Evolutionary conservation across 2,329 filamentous ascomycete genomes (phyloP).

Genomic region (Cordyceps farinosa): DNA sequence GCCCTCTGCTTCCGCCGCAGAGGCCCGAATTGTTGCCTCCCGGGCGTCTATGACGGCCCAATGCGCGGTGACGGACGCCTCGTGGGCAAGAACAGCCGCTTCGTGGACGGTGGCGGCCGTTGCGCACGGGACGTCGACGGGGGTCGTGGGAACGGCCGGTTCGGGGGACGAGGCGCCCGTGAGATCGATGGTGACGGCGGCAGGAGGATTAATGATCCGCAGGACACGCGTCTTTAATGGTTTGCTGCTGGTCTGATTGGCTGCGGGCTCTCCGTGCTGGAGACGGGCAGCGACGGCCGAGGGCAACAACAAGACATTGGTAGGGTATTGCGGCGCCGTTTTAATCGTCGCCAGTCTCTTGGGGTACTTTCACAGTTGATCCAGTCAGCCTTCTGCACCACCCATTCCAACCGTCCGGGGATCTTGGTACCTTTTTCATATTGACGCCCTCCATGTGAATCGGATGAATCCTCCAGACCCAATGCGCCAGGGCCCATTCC

Average conservation of each 20-base stretch:
- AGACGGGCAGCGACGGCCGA: no score
- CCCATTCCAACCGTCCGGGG: background rate
- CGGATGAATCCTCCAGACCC: background rate
- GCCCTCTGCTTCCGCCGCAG: background rate
- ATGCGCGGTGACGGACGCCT: background rate
- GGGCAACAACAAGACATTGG: no score
- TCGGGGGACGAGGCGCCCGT: background rate
- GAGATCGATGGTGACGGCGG: background rate
- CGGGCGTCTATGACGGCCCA: background rate
- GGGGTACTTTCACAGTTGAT: no score
- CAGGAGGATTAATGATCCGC: no score
- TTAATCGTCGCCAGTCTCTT: no score
- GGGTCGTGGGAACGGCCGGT: background rate
- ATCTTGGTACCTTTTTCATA: background rate
- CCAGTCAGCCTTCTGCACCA: background rate
- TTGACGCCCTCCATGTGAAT: background rate
- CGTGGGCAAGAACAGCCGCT: background rate
- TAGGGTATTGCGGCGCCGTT: no score
- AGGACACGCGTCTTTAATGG: no score
- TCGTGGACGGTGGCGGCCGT: background rate
- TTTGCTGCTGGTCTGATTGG: background rate
- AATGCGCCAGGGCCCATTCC: background rate
- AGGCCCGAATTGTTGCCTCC: background rate
- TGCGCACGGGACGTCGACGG: background rate
- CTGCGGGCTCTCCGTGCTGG: background rate